These are phyloP conservation scores for Penicillium samsonianum DNA, from an alignment of 495 filamentous ascomycete genomes.

Conservation along the genomic window DNA sequence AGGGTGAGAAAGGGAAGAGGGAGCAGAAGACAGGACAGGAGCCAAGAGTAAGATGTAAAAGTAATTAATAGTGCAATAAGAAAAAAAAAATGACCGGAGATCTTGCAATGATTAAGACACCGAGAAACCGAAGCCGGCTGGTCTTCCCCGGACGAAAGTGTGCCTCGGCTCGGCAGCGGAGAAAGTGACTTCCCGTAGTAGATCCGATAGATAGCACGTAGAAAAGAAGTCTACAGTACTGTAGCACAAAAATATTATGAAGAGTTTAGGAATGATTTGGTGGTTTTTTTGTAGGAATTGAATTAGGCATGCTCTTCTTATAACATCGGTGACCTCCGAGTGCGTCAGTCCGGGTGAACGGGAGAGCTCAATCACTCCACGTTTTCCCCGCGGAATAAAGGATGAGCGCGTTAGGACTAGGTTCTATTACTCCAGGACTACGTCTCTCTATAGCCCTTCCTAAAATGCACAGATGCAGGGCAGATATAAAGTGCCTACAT, in stretches of 20 bases:
- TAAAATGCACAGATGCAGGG: not conserved
- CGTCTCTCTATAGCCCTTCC: not conserved
- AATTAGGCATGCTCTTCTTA: not conserved
- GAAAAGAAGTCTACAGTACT: not conserved
- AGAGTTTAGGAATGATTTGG: not conserved
- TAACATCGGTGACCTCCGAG: slow-evolving; percentile 10
- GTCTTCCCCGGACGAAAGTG: slow-evolving; percentile 23
- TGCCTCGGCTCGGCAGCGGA: slow-evolving; percentile 39
- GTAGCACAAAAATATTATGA: not conserved
- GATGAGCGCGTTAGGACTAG: slow-evolving; percentile 14
- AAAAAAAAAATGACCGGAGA: slow-evolving; percentile 10
- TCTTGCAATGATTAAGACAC: slow-evolving; percentile 9
- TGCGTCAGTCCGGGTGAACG: slow-evolving; percentile 29
- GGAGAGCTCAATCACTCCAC: slow-evolving; percentile 19
- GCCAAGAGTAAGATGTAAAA: not conserved
- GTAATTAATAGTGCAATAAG: slow-evolving; percentile 3
- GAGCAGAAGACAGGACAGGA: not conserved
- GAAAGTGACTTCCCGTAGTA: slow-evolving; percentile 15
- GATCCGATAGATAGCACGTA: not conserved
- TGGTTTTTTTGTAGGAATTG: not conserved
- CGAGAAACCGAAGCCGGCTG: slow-evolving; percentile 23
- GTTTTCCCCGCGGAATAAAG: slow-evolving; percentile 26
- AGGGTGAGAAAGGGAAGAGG: not conserved
- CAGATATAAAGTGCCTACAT: not conserved
- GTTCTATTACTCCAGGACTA: not conserved